phyloP scores from a whole-genome alignment of 78 protist genomes.

The Polysphondylium violaceum region DNA sequence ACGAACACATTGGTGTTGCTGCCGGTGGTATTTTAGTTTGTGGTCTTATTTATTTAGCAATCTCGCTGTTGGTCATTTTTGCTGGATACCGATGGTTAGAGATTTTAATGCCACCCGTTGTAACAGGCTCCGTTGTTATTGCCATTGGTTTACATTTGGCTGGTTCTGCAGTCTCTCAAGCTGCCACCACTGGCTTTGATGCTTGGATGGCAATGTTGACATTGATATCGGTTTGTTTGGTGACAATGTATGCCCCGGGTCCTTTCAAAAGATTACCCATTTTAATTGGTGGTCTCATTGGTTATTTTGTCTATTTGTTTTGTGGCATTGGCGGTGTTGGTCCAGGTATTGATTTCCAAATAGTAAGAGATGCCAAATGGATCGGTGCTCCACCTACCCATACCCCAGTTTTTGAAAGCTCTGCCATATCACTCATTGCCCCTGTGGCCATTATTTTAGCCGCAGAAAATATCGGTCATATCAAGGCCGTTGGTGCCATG shows the following conservation, averaged over 20 bases:
- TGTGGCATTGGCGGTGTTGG: constrained; percentile 36
- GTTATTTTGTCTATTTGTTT: constrained; percentile 15
- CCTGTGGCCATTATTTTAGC: constrained; percentile 26
- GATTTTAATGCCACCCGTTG: constrained; percentile 30
- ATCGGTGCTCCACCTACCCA: constrained; percentile 28
- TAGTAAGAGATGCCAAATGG: constrained; percentile 10
- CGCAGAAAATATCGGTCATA: constrained; percentile 44
- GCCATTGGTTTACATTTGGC: constrained; percentile 23
- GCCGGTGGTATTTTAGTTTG: constrained; percentile 38
- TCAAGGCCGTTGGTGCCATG: constrained; percentile 40
- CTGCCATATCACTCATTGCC: constrained; percentile 25
- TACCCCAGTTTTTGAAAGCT: neutral
- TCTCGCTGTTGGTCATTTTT: constrained; percentile 5
- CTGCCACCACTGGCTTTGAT: constrained; percentile 10
- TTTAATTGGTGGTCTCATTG: constrained; percentile 16
- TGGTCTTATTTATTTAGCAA: constrained; percentile 12
- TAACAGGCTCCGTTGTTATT: constrained; percentile 29
- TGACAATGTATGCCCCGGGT: constrained; percentile 25
- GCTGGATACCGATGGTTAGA: constrained; percentile 36
- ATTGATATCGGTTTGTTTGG: neutral
- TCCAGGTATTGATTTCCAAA: constrained; percentile 29
- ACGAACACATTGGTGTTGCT: constrained; percentile 4
- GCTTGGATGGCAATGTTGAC: constrained; percentile 39
- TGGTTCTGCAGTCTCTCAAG: neutral
- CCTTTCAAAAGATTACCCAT: constrained; percentile 35